Conservation (phyloP, 1,139 yeast genomes). For the Meyerozyma carpophila region DNA sequence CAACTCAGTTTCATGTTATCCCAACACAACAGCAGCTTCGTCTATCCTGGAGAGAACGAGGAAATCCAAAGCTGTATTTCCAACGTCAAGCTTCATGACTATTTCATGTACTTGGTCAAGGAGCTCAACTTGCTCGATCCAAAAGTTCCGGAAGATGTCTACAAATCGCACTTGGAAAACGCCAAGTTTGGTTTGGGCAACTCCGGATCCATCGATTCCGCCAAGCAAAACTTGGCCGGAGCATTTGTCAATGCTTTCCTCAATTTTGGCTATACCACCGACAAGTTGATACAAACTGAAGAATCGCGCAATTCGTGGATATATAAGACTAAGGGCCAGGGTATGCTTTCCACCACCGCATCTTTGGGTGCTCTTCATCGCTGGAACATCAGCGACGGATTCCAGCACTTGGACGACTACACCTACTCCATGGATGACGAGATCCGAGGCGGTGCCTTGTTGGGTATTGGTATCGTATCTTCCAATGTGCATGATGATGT, state of each 20-base stretch:
- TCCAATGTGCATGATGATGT: conserved; percentile 94
- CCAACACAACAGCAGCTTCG: conserved; percentile 78
- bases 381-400: conserved; percentile 89
- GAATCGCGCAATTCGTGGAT: conserved; percentile 81
- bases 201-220: conserved; percentile 77
- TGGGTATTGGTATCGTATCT: conserved; percentile 94
- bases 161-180: conserved; percentile 83
- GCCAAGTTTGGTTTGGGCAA: conserved; percentile 53
- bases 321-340: conserved; percentile 85
- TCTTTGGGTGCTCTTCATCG: conserved; percentile 85
- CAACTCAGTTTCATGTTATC: conserved; percentile 90
- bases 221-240: conserved; percentile 94
- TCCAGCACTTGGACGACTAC: conserved; percentile 85
- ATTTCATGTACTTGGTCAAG: conserved; percentile 72
- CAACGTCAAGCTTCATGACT: conserved; percentile 72
- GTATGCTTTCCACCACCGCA: conserved; percentile 93
- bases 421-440: conserved; percentile 82
- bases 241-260: conserved; percentile 89
- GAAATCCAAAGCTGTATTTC: conserved; percentile 84
- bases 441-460: conserved; percentile 91
- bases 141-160: conserved; percentile 91
- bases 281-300: conserved; percentile 70
- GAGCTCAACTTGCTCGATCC: conserved; percentile 88
- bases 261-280: conserved; percentile 86
- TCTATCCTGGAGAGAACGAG: conserved; percentile 57